Evolutionary conservation across 495 filamentous ascomycete genomes (phyloP).

Genomic region (Hypoxylon fragiforme): DNA sequence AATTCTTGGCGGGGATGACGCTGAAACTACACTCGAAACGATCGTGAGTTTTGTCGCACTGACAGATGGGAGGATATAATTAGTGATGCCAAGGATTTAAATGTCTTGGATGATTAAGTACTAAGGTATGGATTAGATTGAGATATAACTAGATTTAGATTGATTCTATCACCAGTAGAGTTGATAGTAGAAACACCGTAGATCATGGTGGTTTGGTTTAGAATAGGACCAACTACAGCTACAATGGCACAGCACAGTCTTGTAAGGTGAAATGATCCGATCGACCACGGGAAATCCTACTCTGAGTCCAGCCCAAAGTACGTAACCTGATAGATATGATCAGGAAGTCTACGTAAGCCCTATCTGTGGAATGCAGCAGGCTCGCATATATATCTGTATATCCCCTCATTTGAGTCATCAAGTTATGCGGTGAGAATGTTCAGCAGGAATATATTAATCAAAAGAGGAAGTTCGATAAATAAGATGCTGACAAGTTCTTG

Average conservation of each 20-base stretch:
- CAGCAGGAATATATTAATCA: too few species aligned
- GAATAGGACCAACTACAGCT: slow-evolving; percentile 13
- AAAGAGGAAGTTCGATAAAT: slow-evolving; percentile 28
- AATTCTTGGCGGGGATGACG: slow-evolving; percentile 17
- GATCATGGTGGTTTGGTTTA: slow-evolving; percentile 14
- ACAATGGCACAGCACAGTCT: too few species aligned
- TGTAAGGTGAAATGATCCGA: too few species aligned
- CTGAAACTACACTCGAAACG: slow-evolving; percentile 36
- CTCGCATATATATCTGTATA: slow-evolving; percentile 3
- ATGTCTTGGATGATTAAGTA: too few species aligned
- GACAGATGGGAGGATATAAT: not conserved
- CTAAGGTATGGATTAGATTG: too few species aligned
- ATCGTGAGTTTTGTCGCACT: slow-evolving; percentile 20
- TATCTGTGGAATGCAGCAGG: slow-evolving; percentile 10
- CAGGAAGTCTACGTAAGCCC: slow-evolving; percentile 33
- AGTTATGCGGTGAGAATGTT: slow-evolving; percentile 18
- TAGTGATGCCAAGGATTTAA: not conserved
- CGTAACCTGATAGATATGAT: not conserved
- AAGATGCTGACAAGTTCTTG: slow-evolving; percentile 5
- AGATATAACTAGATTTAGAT: not conserved
- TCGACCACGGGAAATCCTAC: slow-evolving; percentile 13
- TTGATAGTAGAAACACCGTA: not conserved
- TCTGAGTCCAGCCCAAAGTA: too few species aligned
- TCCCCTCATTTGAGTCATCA: slow-evolving; percentile 12
- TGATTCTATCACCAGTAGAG: slow-evolving; percentile 18